Percentiles rank a stretch among this genome's conserved stretches.
Conservation (phyloP, 2,329 filamentous ascomycete genomes). For the Epichloe gansuensis region DNA sequence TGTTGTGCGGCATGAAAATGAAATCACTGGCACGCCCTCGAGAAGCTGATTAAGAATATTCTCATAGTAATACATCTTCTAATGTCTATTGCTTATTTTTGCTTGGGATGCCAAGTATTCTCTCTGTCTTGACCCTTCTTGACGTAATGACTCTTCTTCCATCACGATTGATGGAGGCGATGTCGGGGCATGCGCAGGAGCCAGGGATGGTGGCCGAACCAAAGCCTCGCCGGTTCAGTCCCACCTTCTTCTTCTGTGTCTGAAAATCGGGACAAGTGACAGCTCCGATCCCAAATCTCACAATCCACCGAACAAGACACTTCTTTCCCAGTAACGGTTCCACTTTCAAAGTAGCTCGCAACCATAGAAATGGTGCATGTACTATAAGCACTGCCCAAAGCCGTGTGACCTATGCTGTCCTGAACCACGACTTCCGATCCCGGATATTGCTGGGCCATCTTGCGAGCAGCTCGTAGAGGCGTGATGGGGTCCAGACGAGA, state of each 20-base stretch:
- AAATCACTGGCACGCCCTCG: no score
- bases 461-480: conserved; percentile 16
- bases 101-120: no score
- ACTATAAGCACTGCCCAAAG: not conserved
- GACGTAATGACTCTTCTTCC: no score
- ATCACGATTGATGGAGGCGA: no score
- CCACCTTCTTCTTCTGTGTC: not conserved
- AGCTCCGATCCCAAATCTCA: not conserved
- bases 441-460: conserved; percentile 8
- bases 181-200: not conserved
- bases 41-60: no score
- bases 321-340: not conserved
- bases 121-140: no score
- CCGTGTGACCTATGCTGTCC: conserved; percentile 10
- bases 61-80: no score
- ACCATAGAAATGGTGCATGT: not conserved
- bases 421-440: conserved; percentile 11
- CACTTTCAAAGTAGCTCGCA: not conserved
- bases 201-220: not conserved
- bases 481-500: conserved; percentile 31
- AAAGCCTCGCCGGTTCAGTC: not conserved
- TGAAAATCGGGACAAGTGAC: not conserved
- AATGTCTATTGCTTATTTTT: no score
- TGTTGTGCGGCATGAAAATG: no score
- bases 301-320: not conserved